These are phyloP conservation scores for Russula compacta DNA, from an alignment of 768 basidiomycete genomes.

Conservation along the genomic window DNA sequence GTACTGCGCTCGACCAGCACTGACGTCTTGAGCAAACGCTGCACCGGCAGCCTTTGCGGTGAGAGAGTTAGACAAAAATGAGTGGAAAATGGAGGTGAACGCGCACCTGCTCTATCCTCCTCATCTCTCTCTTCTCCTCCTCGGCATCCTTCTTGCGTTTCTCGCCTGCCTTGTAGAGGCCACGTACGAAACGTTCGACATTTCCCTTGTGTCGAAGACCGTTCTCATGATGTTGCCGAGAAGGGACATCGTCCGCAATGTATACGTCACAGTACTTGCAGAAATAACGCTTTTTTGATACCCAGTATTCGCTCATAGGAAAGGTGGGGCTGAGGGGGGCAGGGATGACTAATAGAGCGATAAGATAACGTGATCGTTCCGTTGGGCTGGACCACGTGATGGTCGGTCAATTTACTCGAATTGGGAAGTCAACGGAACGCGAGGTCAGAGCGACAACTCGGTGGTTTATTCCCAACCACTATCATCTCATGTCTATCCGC, in stretches of 20 bases:
- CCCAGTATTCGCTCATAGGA: slow-evolving; percentile 84
- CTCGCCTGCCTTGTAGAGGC: slow-evolving; percentile 88
- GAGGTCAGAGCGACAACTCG: not conserved
- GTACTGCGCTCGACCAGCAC: slow-evolving; percentile 44
- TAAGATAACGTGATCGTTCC: not conserved
- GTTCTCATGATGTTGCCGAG: slow-evolving; percentile 83
- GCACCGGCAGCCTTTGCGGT: slow-evolving; percentile 59
- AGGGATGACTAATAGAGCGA: not conserved
- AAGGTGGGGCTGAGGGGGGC: slow-evolving; percentile 3
- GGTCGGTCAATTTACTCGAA: not conserved
- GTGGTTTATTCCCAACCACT: slow-evolving; percentile 8
- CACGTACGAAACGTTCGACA: slow-evolving; percentile 83
- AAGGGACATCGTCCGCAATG: slow-evolving; percentile 93
- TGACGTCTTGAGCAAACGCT: slow-evolving; percentile 70
- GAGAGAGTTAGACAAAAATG: not conserved
- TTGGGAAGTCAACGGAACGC: slow-evolving; percentile 8
- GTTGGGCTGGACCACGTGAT: not conserved
- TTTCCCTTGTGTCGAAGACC: slow-evolving; percentile 93
- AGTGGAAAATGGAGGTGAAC: not conserved
- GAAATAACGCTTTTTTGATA: slow-evolving; percentile 84
- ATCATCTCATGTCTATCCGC: slow-evolving; percentile 9
- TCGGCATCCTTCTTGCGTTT: slow-evolving; percentile 77
- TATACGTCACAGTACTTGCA: slow-evolving; percentile 98
- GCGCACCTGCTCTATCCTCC: slow-evolving; percentile 67
- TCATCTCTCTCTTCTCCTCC: slow-evolving; percentile 85